Percentiles rank a stretch among this genome's conserved stretches.
These are phyloP conservation scores for Populus deltoides DNA, from an alignment of 345 rosid genomes.

Conservation along the genomic window DNA sequence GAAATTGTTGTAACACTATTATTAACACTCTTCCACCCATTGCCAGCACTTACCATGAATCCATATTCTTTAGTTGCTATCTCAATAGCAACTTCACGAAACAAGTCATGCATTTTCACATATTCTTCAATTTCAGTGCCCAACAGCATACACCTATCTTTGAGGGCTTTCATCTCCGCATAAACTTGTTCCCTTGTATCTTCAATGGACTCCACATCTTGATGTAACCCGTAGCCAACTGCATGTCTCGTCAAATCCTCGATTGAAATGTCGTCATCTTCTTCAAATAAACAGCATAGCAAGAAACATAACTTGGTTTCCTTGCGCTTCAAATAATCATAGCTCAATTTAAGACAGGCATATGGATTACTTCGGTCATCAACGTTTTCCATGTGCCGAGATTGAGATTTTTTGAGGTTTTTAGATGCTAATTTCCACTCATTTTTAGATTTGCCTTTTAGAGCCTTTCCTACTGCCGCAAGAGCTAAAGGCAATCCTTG, in stretches of 20 bases:
- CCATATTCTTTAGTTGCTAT: not conserved
- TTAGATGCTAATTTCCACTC: not conserved
- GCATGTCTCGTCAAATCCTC: too few species aligned
- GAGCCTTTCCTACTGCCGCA: constrained; percentile 12
- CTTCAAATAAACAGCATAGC: not conserved
- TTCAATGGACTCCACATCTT: too few species aligned
- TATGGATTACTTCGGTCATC: not conserved
- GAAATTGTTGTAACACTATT: not conserved
- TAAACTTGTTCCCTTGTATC: too few species aligned
- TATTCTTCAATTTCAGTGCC: not conserved
- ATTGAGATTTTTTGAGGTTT: not conserved
- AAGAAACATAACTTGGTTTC: constrained; percentile 10
- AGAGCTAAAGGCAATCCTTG: not conserved
- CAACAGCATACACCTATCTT: constrained; percentile 5
- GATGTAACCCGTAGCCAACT: too few species aligned
- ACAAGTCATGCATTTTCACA: constrained; percentile 16
- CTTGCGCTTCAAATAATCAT: constrained; percentile 4
- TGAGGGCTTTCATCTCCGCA: not conserved
- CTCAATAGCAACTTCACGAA: constrained; percentile 9
- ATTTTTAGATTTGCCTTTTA: not conserved
- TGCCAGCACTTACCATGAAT: not conserved
- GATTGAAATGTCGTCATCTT: not conserved
- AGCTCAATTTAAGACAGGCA: constrained; percentile 12
- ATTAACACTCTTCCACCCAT: not conserved
- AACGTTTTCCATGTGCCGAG: not conserved